Percentiles rank a stretch among this genome's conserved stretches.
Evolutionary conservation across 2,329 filamentous ascomycete species (phyloP).

Genomic region (Plectosphaerella plurivora): DNA sequence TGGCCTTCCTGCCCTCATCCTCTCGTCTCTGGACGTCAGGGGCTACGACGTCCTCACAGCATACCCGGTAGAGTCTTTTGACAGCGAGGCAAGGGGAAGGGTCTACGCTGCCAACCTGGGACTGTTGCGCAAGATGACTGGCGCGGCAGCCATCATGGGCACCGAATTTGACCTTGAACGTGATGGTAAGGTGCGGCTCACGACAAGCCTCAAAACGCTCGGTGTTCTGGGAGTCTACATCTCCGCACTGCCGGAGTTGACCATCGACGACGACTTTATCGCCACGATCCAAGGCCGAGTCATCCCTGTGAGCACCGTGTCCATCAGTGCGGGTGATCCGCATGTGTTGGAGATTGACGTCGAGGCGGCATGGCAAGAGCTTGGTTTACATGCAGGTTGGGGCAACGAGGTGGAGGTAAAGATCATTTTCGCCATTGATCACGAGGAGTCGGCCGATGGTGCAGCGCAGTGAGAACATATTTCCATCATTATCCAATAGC

Average conservation of each 20-base stretch:
- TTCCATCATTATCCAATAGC: too few species aligned
- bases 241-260: conserved; percentile 58
- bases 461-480: too few species aligned
- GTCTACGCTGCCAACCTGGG: conserved; percentile 68
- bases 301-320: conserved; percentile 64
- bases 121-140: conserved; percentile 84
- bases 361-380: conserved; percentile 70
- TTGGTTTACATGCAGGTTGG: conserved; percentile 67
- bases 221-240: conserved; percentile 75
- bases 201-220: conserved; percentile 72
- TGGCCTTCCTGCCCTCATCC: conserved; percentile 47
- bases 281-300: conserved; percentile 68
- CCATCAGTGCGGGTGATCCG: conserved; percentile 42
- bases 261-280: conserved; percentile 63
- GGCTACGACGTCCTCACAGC: conserved; percentile 82
- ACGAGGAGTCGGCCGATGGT: not conserved
- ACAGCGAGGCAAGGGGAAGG: conserved; percentile 30
- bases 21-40: conserved; percentile 53
- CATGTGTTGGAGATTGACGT: conserved; percentile 74
- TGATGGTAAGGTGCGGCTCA: conserved; percentile 60
- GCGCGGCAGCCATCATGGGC: conserved; percentile 68
- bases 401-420: conserved; percentile 74
- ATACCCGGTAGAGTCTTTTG: conserved; percentile 60
- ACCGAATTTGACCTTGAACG: conserved; percentile 49
- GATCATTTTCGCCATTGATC: conserved; percentile 46